Conservation (phyloP, 495 filamentous ascomycete genomes). For the Parathielavia hyrcaniae region DNA sequence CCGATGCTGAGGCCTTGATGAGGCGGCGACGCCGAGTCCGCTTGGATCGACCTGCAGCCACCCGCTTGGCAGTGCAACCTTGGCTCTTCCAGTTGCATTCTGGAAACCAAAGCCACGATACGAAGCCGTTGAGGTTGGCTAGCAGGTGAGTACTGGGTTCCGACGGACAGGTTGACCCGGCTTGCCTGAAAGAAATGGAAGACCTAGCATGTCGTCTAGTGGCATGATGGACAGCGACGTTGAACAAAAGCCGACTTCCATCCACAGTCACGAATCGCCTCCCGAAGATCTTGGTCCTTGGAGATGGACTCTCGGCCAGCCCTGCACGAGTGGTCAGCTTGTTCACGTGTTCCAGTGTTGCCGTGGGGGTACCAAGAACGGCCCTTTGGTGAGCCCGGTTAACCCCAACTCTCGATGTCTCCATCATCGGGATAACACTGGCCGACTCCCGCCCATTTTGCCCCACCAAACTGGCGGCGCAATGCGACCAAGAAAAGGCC, state of each 20-base stretch:
- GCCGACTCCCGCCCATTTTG: slow-evolving; percentile 14
- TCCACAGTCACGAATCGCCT: too few species aligned
- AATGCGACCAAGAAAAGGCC: background rate
- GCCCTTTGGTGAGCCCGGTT: background rate
- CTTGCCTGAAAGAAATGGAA: too few species aligned
- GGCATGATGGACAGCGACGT: too few species aligned
- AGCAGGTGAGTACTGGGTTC: too few species aligned
- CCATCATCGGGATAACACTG: slow-evolving; percentile 23
- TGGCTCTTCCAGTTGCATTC: background rate
- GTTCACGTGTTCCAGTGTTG: slow-evolving; percentile 2
- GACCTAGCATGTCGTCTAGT: too few species aligned
- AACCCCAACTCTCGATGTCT: background rate
- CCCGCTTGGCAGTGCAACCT: background rate
- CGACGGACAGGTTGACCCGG: too few species aligned
- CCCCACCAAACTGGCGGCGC: background rate
- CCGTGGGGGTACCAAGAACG: background rate
- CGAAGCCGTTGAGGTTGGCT: too few species aligned
- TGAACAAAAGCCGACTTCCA: too few species aligned
- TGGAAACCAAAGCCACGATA: too few species aligned
- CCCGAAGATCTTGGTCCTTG: background rate
- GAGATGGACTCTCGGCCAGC: too few species aligned
- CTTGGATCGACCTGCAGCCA: background rate
- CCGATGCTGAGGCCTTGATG: background rate
- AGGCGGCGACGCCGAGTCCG: background rate
- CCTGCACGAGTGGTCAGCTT: background rate